Evolutionary conservation across 108 stramenopile species (phyloP).

Genomic region (Pseudonitzschia multiseries): DNA sequence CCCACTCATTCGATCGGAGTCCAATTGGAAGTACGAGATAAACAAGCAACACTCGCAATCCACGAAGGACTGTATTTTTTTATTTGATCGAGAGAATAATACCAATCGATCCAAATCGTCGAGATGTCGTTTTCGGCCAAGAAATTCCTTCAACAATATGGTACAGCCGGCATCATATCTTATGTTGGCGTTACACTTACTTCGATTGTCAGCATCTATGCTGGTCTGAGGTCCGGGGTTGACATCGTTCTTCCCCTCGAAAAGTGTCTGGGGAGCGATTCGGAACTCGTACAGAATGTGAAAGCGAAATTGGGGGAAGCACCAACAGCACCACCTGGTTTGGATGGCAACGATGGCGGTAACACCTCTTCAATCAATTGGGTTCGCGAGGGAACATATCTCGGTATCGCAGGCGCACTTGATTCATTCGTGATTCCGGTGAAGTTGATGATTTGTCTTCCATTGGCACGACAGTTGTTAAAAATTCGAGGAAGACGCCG

Average conservation of each 20-base stretch:
- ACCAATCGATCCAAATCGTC: neutral
- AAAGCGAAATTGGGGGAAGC: neutral
- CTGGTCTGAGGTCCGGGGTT: slow-evolving; percentile 5
- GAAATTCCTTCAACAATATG: slow-evolving; percentile 11
- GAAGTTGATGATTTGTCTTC: slow-evolving; percentile 10
- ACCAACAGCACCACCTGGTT: neutral
- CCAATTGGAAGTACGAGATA: too few species aligned
- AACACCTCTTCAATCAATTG: slow-evolving; percentile 4
- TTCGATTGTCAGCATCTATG: slow-evolving; percentile 7
- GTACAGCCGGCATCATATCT: neutral
- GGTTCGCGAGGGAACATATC: slow-evolving; percentile 12
- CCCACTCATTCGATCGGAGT: too few species aligned
- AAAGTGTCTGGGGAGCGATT: slow-evolving; percentile 3
- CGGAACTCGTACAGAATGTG: slow-evolving; percentile 4
- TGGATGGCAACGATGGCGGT: neutral
- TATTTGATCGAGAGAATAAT: too few species aligned
- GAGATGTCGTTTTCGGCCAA: slow-evolving; percentile 14
- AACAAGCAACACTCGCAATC: too few species aligned
- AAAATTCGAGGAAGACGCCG: slow-evolving; percentile 14
- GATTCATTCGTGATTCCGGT: slow-evolving; percentile 12
- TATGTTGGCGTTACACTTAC: slow-evolving; percentile 1
- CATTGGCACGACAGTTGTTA: slow-evolving; percentile 7
- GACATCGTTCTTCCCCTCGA: slow-evolving; percentile 5
- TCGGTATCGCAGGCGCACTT: slow-evolving; percentile 7
- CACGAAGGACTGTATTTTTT: too few species aligned